Percentiles rank a stretch among this genome's conserved stretches.
phyloP scores from a whole-genome alignment of 495 filamentous ascomycete genomes.

The Penicillium canariense region DNA sequence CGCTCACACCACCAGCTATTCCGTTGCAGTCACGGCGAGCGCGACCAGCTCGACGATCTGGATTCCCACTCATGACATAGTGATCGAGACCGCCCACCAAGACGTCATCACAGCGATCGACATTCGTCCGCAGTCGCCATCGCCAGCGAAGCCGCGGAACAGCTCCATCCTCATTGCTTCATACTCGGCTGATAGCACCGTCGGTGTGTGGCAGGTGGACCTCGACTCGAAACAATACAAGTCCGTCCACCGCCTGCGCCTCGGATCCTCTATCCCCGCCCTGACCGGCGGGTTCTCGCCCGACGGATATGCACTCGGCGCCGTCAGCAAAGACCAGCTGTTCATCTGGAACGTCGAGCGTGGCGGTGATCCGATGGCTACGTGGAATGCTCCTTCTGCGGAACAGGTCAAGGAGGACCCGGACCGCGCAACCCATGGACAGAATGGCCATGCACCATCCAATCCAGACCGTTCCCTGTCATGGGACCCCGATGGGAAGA shows the following conservation, averaged over 20 bases:
- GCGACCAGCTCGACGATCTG: constrained; percentile 36
- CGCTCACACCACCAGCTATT: constrained; percentile 19
- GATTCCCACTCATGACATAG: constrained; percentile 47
- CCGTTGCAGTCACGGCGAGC: constrained; percentile 39
- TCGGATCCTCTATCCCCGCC: constrained; percentile 51
- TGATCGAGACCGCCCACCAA: constrained; percentile 40
- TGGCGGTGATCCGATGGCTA: constrained; percentile 62
- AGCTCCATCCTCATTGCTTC: constrained; percentile 42
- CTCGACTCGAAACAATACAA: constrained; percentile 57
- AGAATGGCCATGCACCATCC: constrained; percentile 35
- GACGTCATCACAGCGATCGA: constrained; percentile 49
- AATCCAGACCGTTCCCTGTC: constrained; percentile 53
- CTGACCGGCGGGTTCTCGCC: constrained; percentile 67
- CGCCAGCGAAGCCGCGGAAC: constrained; percentile 17
- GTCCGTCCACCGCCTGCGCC: constrained; percentile 47
- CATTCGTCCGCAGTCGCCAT: constrained; percentile 38
- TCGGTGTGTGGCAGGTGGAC: constrained; percentile 68
- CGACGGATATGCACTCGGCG: constrained; percentile 68
- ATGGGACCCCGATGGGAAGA: constrained; percentile 76
- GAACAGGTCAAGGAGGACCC: constrained; percentile 32
- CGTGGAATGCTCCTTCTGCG: constrained; percentile 48
- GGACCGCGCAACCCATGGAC: constrained; percentile 36
- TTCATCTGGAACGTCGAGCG: constrained; percentile 73
- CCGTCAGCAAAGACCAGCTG: constrained; percentile 60
- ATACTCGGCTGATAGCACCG: constrained; percentile 57